These are phyloP conservation scores for Cladochytrium replicatum DNA, from an alignment of 192 early-diverging fungal species.

Conservation along the genomic window DNA sequence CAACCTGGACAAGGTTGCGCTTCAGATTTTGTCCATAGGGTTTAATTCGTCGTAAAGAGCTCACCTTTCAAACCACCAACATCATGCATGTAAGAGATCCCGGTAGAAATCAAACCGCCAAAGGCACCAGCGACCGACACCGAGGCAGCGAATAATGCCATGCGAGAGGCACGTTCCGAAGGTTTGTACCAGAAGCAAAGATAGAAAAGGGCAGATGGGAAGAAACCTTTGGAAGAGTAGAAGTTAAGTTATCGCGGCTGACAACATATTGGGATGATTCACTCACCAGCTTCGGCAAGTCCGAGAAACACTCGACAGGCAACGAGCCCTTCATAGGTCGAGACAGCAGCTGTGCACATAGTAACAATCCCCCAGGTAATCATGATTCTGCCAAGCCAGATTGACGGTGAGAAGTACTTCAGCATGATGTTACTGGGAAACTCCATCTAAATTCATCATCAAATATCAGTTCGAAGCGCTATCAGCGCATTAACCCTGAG, in stretches of 20 bases:
- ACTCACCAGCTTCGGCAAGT: conserved; percentile 52
- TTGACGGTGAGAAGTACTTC: conserved; percentile 44
- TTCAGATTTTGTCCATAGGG: too few relatives aligned
- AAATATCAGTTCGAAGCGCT: too few relatives aligned
- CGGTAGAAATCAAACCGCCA: conserved; percentile 57
- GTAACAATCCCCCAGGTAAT: conserved; percentile 42
- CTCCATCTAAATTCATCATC: conserved; percentile 69
- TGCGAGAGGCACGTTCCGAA: conserved; percentile 52
- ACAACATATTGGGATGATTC: too few relatives aligned
- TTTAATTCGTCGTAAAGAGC: too few relatives aligned
- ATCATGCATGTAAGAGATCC: conserved; percentile 50
- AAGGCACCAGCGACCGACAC: conserved; percentile 63
- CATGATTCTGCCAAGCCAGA: conserved; percentile 43
- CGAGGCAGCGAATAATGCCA: conserved; percentile 55
- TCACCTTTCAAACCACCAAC: conserved; percentile 41
- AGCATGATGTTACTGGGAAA: conserved; percentile 69
- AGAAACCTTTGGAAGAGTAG: too few relatives aligned
- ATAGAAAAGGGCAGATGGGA: conserved; percentile 59
- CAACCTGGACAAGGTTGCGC: too few relatives aligned
- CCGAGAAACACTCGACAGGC: conserved; percentile 43
- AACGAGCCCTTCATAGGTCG: conserved; percentile 15
- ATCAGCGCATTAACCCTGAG: too few relatives aligned
- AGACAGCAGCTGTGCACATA: conserved; percentile 17
- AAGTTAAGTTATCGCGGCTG: too few relatives aligned
- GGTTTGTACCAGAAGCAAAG: conserved; percentile 63